These are phyloP conservation scores for Hyphopichia pseudoburtonii DNA, from an alignment of 1,139 yeast species.

Conservation along the genomic window DNA sequence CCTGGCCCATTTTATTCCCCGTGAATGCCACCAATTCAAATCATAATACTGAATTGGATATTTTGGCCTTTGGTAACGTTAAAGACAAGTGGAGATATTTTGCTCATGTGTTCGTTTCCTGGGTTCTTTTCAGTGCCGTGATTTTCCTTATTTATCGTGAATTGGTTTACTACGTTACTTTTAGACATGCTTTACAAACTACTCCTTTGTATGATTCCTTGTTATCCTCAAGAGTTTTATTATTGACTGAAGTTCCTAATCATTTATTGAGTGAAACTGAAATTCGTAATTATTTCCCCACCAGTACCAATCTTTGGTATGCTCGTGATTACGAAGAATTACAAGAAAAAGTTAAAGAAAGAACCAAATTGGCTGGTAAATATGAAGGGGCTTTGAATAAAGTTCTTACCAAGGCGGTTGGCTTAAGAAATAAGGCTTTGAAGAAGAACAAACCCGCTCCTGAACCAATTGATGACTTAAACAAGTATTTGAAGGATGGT, in stretches of 20 bases:
- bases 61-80: conserved; percentile 64
- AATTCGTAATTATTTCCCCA: conserved; percentile 58
- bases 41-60: conserved; percentile 49
- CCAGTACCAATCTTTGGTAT: conserved; percentile 59
- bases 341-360: conserved; percentile 52
- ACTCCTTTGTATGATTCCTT: conserved; percentile 71
- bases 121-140: conserved; percentile 62
- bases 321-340: conserved; percentile 60
- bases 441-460: conserved; percentile 55
- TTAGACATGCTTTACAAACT: conserved; percentile 67
- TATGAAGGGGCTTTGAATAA: conserved; percentile 62
- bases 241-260: conserved; percentile 62
- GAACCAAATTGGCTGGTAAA: conserved; percentile 52
- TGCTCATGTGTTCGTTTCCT: conserved; percentile 72
- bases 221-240: conserved; percentile 63
- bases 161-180: conserved; percentile 62
- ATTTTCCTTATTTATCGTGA: conserved; percentile 69
- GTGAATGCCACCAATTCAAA: conserved; percentile 83
- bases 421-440: conserved; percentile 52
- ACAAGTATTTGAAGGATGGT: conserved; percentile 51
- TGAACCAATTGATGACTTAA: conserved; percentile 59
- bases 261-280: conserved; percentile 49
- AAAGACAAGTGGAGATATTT: conserved; percentile 57
- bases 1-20: conserved; percentile 81
- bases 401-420: conserved; percentile 56